Percentiles rank a stretch among this genome's conserved stretches.
phyloP scores from a whole-genome alignment of 495 filamentous ascomycete genomes.

The Neurospora sp. region DNA sequence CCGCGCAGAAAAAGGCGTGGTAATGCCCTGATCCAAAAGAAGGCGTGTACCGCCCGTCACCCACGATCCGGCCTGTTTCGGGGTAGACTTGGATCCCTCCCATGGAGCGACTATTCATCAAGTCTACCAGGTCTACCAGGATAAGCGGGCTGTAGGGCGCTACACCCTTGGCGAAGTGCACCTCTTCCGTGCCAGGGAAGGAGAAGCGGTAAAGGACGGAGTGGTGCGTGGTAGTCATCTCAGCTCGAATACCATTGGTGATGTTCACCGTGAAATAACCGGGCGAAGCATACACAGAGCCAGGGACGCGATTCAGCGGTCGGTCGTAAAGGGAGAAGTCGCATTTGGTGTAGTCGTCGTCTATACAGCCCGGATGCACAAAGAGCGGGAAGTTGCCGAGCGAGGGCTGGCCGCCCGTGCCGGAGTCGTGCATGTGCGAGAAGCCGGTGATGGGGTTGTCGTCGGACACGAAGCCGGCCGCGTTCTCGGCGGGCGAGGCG shows the following conservation, averaged over 20 bases:
- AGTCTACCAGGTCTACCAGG: slow-evolving; percentile 53
- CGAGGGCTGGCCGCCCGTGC: slow-evolving; percentile 45
- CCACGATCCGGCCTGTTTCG: slow-evolving; percentile 46
- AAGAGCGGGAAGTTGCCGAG: slow-evolving; percentile 72
- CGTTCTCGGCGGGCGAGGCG: slow-evolving; percentile 45
- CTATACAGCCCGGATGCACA: slow-evolving; percentile 52
- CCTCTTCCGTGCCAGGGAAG: slow-evolving; percentile 32
- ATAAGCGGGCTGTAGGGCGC: slow-evolving; percentile 47
- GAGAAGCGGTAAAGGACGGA: slow-evolving; percentile 61
- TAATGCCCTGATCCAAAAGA: slow-evolving; percentile 62
- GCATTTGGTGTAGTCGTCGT: slow-evolving; percentile 52
- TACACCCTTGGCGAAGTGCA: slow-evolving; percentile 5
- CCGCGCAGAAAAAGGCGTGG: slow-evolving; percentile 50
- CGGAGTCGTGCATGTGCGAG: slow-evolving; percentile 61
- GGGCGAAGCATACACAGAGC: slow-evolving; percentile 46
- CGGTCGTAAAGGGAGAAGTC: slow-evolving; percentile 43
- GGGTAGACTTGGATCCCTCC: slow-evolving; percentile 45
- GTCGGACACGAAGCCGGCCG: slow-evolving; percentile 59
- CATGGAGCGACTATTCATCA: slow-evolving; percentile 46
- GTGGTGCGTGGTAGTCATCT: slow-evolving; percentile 61
- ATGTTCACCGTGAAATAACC: slow-evolving; percentile 61
- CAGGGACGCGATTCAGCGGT: slow-evolving; percentile 34
- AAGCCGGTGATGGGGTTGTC: slow-evolving; percentile 39
- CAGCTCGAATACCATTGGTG: slow-evolving; percentile 49
- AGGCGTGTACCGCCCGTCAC: slow-evolving; percentile 51